Evolutionary conservation across 2,329 filamentous ascomycete species (phyloP), one percentile per base, ranked within the genome.

Genomic region (Neurospora sp.): DNA sequence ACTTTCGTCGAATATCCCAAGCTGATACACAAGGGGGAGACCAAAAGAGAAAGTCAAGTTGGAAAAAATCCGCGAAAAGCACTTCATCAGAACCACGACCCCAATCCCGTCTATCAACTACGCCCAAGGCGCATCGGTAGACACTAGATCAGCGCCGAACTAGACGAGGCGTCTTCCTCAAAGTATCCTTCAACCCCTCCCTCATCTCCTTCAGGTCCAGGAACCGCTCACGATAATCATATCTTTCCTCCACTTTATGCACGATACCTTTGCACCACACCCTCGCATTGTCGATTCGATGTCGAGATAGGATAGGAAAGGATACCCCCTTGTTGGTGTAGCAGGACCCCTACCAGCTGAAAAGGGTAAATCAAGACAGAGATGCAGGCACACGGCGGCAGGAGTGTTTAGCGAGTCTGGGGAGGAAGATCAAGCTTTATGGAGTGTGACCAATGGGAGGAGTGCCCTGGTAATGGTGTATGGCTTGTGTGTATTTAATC

Each of bases 291-390:
- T 58, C 23, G 4, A 43, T 43, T 19, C 23, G 46, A 58, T 62
- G 28, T 62, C 52, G 13, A 62, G 52, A 36, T 17, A 36, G 52
- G 52, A 36, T 17, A 36, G 52, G 52, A 62, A 62, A 36, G 52
- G 23, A 62, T 33, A 62, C 8, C 6, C 28, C 23, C 52, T 52
- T 23, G 19, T 52, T 52, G 46, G 46, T 52, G 46, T 52, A 15
- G 11, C 15, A 33, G 39, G 19, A 71, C 52, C 74, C 73, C 70
- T 74, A 72, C 40, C 71, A 76, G 74, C 74, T 74, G 74, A 74
- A 72, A 42, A 33, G 9, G 15, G 17, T n/a, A 43, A n/a, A 43
- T 43, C 42, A 43, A 67, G n/a, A 46, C n/a, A 46, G 15, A 33
- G 11, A 52, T 58, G 58, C 13, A 33, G 62, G 42, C 19, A 36